Evolutionary conservation across 2,329 filamentous ascomycete genomes (phyloP).

Genomic region (Botryosphaeria dothidea): DNA sequence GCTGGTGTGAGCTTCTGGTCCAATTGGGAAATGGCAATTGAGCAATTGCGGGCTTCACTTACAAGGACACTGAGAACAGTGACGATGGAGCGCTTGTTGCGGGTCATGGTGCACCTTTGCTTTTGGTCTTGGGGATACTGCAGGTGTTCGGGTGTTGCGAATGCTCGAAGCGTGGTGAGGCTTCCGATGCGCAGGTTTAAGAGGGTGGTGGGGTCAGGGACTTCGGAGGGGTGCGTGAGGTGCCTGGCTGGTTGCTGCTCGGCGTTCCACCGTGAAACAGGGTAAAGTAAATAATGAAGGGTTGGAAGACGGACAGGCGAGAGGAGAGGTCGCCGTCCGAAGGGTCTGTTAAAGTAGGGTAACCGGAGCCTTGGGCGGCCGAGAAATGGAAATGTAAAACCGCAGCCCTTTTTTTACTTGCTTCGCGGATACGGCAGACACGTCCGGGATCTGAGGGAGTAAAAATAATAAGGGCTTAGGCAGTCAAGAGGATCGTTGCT

Average conservation of each 20-base stretch:
- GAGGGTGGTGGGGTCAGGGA: background rate
- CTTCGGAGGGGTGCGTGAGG: background rate
- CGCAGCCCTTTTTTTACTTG: background rate
- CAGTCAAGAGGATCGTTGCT: background rate
- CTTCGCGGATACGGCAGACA: background rate
- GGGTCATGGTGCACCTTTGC: background rate
- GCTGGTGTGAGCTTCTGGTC: background rate
- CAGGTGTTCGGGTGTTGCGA: background rate
- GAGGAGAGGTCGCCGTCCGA: background rate
- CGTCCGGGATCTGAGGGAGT: background rate
- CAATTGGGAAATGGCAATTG: background rate
- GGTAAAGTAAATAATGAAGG: background rate
- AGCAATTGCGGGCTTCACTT: background rate
- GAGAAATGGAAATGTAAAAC: background rate
- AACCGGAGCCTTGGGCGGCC: background rate
- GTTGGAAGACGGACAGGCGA: background rate
- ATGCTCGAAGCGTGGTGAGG: background rate
- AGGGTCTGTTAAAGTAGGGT: background rate
- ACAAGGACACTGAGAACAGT: constrained; percentile 15
- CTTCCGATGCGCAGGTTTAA: background rate
- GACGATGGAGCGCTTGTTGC: constrained; percentile 11
- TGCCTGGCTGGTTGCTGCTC: background rate
- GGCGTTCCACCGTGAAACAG: background rate
- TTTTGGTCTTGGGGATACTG: background rate
- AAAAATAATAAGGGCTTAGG: background rate